Evolutionary conservation across 1,139 yeast genomes (phyloP).

Genomic region (Blastobotrys petasosporus): DNA sequence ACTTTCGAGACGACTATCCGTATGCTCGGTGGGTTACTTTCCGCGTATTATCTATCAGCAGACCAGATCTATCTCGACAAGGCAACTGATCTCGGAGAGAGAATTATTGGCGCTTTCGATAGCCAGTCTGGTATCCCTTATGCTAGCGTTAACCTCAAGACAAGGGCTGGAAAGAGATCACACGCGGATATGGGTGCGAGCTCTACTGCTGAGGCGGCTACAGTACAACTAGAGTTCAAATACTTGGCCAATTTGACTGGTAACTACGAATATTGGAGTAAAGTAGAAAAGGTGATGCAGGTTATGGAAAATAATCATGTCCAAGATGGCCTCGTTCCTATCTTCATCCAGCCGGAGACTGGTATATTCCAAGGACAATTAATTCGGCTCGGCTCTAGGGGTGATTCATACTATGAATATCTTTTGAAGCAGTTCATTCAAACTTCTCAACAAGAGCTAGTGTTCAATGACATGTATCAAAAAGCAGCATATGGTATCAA

Average conservation of each 20-base stretch:
- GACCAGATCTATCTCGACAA: slow-evolving; percentile 70
- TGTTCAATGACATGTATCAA: slow-evolving; percentile 71
- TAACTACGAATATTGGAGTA: slow-evolving; percentile 69
- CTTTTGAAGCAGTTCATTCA: slow-evolving; percentile 80
- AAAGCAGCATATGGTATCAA: slow-evolving; percentile 72
- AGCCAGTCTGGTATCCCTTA: slow-evolving; percentile 64
- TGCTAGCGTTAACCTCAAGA: slow-evolving; percentile 50
- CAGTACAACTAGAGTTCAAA: slow-evolving; percentile 83
- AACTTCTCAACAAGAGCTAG: slow-evolving; percentile 54
- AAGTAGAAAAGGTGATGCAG: slow-evolving; percentile 47
- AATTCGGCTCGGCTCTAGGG: slow-evolving; percentile 82
- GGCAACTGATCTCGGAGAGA: slow-evolving; percentile 61
- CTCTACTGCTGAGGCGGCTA: slow-evolving; percentile 86
- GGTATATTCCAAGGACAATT: slow-evolving; percentile 60
- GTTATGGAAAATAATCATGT: slow-evolving; percentile 38
- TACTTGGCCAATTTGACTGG: slow-evolving; percentile 78
- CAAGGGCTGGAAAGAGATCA: slow-evolving; percentile 54
- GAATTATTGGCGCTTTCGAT: slow-evolving; percentile 59
- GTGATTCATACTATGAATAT: slow-evolving; percentile 91
- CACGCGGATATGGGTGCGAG: slow-evolving; percentile 65
- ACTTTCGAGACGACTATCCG: slow-evolving; percentile 90
- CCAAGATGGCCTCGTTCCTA: slow-evolving; percentile 77
- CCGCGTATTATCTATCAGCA: slow-evolving; percentile 68
- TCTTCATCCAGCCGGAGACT: slow-evolving; percentile 66
- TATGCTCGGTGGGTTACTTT: slow-evolving; percentile 83